phyloP scores from a whole-genome alignment of 2,329 filamentous ascomycete genomes.

The Hysterium pulicare region DNA sequence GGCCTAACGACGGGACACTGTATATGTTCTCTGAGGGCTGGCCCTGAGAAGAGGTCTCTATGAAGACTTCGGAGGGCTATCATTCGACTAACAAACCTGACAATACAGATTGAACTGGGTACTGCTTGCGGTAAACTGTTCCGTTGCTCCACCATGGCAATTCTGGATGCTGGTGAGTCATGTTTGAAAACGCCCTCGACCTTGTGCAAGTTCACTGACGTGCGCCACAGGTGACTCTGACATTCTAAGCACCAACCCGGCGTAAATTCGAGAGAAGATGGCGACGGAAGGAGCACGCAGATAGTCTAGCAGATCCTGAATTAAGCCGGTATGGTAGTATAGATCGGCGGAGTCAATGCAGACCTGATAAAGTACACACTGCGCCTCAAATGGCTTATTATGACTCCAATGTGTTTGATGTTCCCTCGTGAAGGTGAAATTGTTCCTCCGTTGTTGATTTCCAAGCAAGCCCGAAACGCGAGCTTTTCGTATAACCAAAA shows the following conservation, averaged over 20 bases:
- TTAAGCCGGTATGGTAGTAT: no score
- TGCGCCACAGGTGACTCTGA: conserved; percentile 66
- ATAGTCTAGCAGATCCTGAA: background rate
- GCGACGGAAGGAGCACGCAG: background rate
- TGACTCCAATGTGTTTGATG: background rate
- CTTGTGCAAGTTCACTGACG: conserved; percentile 12
- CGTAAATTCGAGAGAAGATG: conserved; percentile 28
- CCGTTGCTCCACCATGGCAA: conserved; percentile 94
- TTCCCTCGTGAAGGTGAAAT: background rate
- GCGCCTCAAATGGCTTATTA: background rate
- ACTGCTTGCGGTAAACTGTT: conserved; percentile 99
- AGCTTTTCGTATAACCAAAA: background rate
- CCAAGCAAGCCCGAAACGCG: no score
- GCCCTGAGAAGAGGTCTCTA: conserved; percentile 88
- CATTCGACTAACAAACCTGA: conserved; percentile 55
- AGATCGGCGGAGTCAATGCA: background rate
- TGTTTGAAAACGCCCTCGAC: conserved; percentile 37
- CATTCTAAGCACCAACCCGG: conserved; percentile 74
- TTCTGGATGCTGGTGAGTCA: conserved; percentile 77
- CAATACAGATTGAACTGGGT: conserved; percentile 86
- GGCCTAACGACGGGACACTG: conserved; percentile 37
- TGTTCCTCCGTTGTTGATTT: background rate
- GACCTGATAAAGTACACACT: background rate
- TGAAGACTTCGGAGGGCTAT: conserved; percentile 82
- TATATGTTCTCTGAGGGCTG: conserved; percentile 44